Evolutionary conservation across 768 basidiomycete genomes (phyloP).

Genomic region (Hypholoma fasciculare): DNA sequence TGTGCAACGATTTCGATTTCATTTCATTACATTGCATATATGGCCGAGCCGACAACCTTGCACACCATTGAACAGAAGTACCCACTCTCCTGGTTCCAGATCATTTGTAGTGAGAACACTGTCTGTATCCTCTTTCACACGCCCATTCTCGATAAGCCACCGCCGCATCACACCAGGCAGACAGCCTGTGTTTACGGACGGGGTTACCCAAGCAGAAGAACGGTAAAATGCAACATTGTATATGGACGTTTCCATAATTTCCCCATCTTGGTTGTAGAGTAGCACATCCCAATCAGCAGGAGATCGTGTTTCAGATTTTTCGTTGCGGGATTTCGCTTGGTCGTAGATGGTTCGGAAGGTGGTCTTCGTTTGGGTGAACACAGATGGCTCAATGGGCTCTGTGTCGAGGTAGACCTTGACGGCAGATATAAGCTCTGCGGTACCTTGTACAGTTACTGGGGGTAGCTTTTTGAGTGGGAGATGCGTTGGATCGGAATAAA

Average conservation of each 20-base stretch:
- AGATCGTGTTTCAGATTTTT: constrained; percentile 29
- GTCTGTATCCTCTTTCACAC: constrained; percentile 51
- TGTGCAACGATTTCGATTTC: not conserved
- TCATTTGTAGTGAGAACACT: constrained; percentile 40
- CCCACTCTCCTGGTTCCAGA: constrained; percentile 57
- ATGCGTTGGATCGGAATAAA: constrained; percentile 40
- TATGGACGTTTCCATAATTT: constrained; percentile 66
- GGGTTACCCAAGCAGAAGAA: constrained; percentile 62
- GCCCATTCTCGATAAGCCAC: constrained; percentile 63
- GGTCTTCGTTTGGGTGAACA: constrained; percentile 72
- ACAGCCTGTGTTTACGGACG: constrained; percentile 59
- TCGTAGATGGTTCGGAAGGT: constrained; percentile 62
- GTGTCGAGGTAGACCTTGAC: constrained; percentile 56
- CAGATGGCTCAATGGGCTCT: constrained; percentile 48
- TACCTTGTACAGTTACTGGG: constrained; percentile 15
- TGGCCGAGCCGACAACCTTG: constrained; percentile 66
- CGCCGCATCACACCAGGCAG: constrained; percentile 71
- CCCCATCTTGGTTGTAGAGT: constrained; percentile 50
- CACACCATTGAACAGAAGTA: constrained; percentile 73
- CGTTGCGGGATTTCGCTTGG: constrained; percentile 58
- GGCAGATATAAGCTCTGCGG: constrained; percentile 8
- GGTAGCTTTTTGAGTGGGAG: constrained; percentile 34
- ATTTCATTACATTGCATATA: constrained; percentile 22
- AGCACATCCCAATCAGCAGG: constrained; percentile 54
- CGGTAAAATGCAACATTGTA: constrained; percentile 74